Percentiles rank a stretch among this genome's conserved stretches.
These are phyloP conservation scores for Amyloporia xantha DNA, from an alignment of 768 basidiomycete genomes.

Conservation along the genomic window DNA sequence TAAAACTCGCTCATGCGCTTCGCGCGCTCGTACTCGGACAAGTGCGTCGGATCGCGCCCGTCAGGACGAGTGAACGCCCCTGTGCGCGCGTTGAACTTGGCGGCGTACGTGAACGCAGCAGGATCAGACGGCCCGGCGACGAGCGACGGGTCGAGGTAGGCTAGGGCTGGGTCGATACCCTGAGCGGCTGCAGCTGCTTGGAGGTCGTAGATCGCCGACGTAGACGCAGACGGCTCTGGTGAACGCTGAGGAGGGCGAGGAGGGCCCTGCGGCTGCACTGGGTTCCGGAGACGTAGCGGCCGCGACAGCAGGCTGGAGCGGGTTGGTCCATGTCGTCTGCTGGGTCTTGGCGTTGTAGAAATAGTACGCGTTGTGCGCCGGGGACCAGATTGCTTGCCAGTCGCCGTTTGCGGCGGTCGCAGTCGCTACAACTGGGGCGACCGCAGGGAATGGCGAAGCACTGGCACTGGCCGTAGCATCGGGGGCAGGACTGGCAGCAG, in stretches of 20 bases:
- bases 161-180: constrained; percentile 80
- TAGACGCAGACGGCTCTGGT: constrained; percentile 16
- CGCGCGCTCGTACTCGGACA: constrained; percentile 76
- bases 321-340: constrained; percentile 83
- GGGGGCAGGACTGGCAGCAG: background rate
- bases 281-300: constrained; percentile 23
- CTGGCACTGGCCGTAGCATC: constrained; percentile 2
- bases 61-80: constrained; percentile 65
- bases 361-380: constrained; percentile 76
- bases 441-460: constrained; percentile 7
- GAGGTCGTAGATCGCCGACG: constrained; percentile 37
- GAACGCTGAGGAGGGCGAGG: no score
- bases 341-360: constrained; percentile 72
- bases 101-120: constrained; percentile 39
- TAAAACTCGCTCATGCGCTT: constrained; percentile 86
- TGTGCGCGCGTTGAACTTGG: constrained; percentile 78
- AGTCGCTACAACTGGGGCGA: constrained; percentile 1
- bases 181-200: constrained; percentile 69
- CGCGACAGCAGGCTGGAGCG: constrained; percentile 38
- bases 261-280: constrained; percentile 21
- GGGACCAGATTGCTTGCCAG: constrained; percentile 83
- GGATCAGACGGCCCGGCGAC: constrained; percentile 28
- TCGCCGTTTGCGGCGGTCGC: constrained; percentile 16
- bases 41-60: constrained; percentile 64
- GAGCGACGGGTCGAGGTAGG: constrained; percentile 73